A percentile compares a stretch with the other conserved stretches of the same genome.
Conservation (phyloP, 257 asterid genomes). For the Primulina eburnea region DNA sequence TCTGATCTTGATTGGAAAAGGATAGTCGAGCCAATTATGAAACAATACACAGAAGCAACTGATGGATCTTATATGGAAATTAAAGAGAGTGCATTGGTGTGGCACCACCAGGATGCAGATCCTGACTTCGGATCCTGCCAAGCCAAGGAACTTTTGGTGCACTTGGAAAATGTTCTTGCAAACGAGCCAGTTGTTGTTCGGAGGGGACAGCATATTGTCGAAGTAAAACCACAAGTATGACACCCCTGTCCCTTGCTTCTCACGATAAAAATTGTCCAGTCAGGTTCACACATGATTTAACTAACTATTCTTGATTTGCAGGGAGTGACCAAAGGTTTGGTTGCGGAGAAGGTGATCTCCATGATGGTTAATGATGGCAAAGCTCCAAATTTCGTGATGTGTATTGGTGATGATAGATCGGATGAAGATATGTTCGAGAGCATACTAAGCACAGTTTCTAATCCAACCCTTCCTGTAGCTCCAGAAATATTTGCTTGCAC, state of each 20-base stretch:
- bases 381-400: conserved; percentile 73
- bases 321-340: conserved; percentile 93
- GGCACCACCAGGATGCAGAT: conserved; percentile 87
- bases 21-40: conserved; percentile 84
- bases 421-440: conserved; percentile 96
- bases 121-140: conserved; percentile 91
- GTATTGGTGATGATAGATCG: conserved; percentile 84
- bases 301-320: conserved; percentile 31
- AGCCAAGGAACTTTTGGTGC: conserved; percentile 74
- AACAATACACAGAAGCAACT: conserved; percentile 72
- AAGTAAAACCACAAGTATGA: conserved; percentile 91
- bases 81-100: conserved; percentile 91
- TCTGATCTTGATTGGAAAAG: conserved; percentile 82
- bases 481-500: conserved; percentile 90
- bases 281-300: background rate
- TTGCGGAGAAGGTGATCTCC: conserved; percentile 64
- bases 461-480: conserved; percentile 37
- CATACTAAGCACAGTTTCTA: conserved; percentile 47
- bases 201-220: conserved; percentile 89
- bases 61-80: conserved; percentile 82
- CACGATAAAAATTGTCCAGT: background rate
- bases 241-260: background rate
- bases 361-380: conserved; percentile 43
- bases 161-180: conserved; percentile 76
- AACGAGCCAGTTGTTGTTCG: conserved; percentile 90